Conservation (phyloP, 2,329 filamentous ascomycete genomes). For the Chaetomium strumarium region DNA sequence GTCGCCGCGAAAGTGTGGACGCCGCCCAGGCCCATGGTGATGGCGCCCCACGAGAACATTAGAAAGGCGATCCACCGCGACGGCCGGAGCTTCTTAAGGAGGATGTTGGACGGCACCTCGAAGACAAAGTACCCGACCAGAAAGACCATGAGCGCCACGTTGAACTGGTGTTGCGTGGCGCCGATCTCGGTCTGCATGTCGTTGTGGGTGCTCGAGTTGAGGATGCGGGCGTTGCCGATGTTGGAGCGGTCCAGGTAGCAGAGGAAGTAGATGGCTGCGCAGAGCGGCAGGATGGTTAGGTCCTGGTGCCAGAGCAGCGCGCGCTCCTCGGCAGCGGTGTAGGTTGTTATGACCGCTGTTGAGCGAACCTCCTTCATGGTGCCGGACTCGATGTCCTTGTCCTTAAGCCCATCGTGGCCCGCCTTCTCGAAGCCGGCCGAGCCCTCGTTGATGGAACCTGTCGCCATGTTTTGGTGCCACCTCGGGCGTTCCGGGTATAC, state of each 20-base stretch:
- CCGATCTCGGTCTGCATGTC: slow-evolving; percentile 57
- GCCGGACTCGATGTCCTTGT: too few relatives aligned
- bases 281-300: slow-evolving; percentile 56
- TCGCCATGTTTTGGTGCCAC: too few relatives aligned
- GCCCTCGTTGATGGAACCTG: too few relatives aligned
- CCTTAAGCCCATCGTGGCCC: too few relatives aligned
- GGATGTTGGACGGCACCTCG: slow-evolving; percentile 60
- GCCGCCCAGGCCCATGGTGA: slow-evolving; percentile 62
- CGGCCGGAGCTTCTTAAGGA: slow-evolving; percentile 59
- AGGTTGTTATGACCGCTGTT: neutral
- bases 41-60: slow-evolving; percentile 60
- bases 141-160: slow-evolving; percentile 52
- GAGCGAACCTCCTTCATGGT: too few relatives aligned
- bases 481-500: too few relatives aligned
- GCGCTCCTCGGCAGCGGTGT: slow-evolving; percentile 48
- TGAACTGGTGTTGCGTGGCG: slow-evolving; percentile 58
- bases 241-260: slow-evolving; percentile 64
- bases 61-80: slow-evolving; percentile 61
- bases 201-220: slow-evolving; percentile 54
- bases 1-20: slow-evolving; percentile 56
- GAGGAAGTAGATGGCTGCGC: slow-evolving; percentile 58
- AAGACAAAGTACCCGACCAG: slow-evolving; percentile 55
- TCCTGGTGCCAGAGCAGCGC: slow-evolving; percentile 52
- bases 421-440: too few relatives aligned
- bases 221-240: slow-evolving; percentile 62